Conservation (phyloP, 192 early-diverging fungal species). For the Linnemannia exigua region DNA sequence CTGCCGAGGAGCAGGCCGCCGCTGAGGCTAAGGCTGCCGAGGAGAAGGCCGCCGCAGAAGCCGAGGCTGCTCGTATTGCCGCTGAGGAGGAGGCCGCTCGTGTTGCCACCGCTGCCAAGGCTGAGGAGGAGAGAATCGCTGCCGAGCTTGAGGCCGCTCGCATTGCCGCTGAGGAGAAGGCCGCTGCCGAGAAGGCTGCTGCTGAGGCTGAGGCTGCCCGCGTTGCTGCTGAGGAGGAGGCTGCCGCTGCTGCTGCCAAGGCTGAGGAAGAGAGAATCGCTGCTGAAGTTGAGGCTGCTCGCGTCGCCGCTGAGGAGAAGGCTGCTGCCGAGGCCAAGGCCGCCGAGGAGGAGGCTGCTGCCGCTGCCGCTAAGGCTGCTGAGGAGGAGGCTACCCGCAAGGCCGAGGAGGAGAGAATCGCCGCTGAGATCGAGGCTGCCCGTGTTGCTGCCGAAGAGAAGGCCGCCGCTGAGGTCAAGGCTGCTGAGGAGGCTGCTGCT, state of each 20-base stretch:
- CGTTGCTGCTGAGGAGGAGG: background rate
- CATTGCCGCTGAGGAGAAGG: conserved; percentile 16
- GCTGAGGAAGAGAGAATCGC: conserved; percentile 19
- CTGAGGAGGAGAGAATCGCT: conserved; percentile 15
- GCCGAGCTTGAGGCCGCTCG: conserved; percentile 25
- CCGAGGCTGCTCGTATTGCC: conserved; percentile 15
- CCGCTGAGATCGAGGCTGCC: conserved; percentile 31
- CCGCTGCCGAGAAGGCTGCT: conserved; percentile 11
- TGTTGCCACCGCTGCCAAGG: conserved; percentile 12
- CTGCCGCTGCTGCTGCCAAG: conserved; percentile 23
- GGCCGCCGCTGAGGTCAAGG: conserved; percentile 28
- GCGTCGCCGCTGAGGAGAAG: conserved; percentile 15
- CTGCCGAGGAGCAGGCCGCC: conserved; percentile 7
- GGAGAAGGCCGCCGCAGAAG: conserved; percentile 27
- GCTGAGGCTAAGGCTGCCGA: conserved; percentile 21
- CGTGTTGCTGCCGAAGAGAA: conserved; percentile 14
- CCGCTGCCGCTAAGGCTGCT: background rate
- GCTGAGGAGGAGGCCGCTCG: conserved; percentile 8
- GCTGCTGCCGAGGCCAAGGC: conserved; percentile 6
- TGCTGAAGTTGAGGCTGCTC: background rate
- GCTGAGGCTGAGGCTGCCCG: conserved; percentile 14
- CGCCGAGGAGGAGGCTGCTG: conserved; percentile 13
- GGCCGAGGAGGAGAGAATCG: conserved; percentile 19
- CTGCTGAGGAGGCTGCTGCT: conserved; percentile 23
- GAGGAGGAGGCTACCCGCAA: conserved; percentile 14